phyloP scores from a whole-genome alignment of 805 yeast species.

The Yamadazyma paraphyllophila region DNA sequence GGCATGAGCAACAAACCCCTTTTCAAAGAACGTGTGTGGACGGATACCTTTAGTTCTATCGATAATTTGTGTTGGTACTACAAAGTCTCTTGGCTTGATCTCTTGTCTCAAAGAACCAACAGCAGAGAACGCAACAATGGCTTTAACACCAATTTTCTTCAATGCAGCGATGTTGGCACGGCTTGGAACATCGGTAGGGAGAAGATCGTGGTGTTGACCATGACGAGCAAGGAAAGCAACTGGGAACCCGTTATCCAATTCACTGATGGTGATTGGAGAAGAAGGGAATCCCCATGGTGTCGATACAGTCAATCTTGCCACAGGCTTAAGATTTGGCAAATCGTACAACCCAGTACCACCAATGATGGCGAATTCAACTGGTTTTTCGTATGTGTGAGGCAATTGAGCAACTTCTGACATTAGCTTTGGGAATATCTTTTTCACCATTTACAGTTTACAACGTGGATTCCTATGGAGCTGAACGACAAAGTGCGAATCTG shows the following conservation, averaged over 20 bases:
- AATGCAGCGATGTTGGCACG: slow-evolving; percentile 96
- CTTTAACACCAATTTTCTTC: slow-evolving; percentile 81
- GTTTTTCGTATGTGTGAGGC: slow-evolving; percentile 58
- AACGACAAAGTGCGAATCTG: neutral
- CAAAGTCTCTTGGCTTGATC: slow-evolving; percentile 92
- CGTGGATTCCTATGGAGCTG: neutral
- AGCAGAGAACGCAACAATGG: slow-evolving; percentile 89
- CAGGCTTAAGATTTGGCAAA: slow-evolving; percentile 76
- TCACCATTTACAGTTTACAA: slow-evolving; percentile 1
- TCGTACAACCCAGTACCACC: slow-evolving; percentile 99
- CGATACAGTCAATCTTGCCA: slow-evolving; percentile 73
- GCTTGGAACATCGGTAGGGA: slow-evolving; percentile 90
- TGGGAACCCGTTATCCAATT: slow-evolving; percentile 70
- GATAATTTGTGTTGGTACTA: slow-evolving; percentile 92
- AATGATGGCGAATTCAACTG: slow-evolving; percentile 81
- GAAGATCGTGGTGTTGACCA: slow-evolving; percentile 82
- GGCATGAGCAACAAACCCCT: slow-evolving; percentile 95
- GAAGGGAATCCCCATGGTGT: slow-evolving; percentile 99
- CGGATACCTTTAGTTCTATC: slow-evolving; percentile 97
- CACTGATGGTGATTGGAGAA: slow-evolving; percentile 88
- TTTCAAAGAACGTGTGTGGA: slow-evolving; percentile 82
- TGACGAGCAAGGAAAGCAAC: slow-evolving; percentile 95
- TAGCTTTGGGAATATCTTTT: slow-evolving; percentile 8
- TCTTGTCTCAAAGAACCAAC: slow-evolving; percentile 92
- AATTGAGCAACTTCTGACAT: slow-evolving; percentile 18